Base-by-base conservation (phyloP, 805 yeast genomes). In the Hanseniaspora valbyensis region DNA sequence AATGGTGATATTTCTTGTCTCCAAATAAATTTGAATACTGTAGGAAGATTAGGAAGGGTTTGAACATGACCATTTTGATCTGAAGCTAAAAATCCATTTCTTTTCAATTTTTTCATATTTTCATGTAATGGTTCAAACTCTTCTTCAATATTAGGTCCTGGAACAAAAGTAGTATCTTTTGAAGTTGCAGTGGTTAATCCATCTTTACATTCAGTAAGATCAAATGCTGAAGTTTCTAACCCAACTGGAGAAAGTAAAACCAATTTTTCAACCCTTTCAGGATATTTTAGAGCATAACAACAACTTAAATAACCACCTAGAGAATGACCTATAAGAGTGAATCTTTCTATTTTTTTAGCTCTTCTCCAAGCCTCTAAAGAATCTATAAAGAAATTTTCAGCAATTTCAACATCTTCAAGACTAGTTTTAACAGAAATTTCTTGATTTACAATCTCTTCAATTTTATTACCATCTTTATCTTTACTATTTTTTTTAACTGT, bases 241-340 rank as follows among this genome's bases (percentile, higher is more conserved):
- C 89, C 89, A 7, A 83, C 88, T 0, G 89, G 89, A 48, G 83
- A 76, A 10, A 80, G 71, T 24, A 81, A 67, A 1, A 81, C 68
- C 57, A 82, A 63, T 54, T 74, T 71, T 9, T 67, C 62, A 6
- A 82, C 69, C 22, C 70, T 66, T 1, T 70, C 60, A 0, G 85
- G 83, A 55, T 77, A 71, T 54, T 67, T 75, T 45, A 78, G 56
- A 2, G 83, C 70, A 61, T 79, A 82, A 0, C 78, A 69, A 13
- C 76, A 69, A 5, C 81, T 73, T 66, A 83, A 66, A 57, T 81
- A 80, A 0, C 85, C 88, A 21, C 89, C 89, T 38, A 76, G 70
- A 1, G 88, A 81, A 61, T 82, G 89, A 2, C 86, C 87, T 36
- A 82, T 61, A 22, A 82, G 64, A 52, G 70, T 74, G 41, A 82